Percentiles rank a stretch among this genome's conserved stretches.
Evolutionary conservation across 768 basidiomycete genomes (phyloP).

Genomic region (Piloderma croceum): DNA sequence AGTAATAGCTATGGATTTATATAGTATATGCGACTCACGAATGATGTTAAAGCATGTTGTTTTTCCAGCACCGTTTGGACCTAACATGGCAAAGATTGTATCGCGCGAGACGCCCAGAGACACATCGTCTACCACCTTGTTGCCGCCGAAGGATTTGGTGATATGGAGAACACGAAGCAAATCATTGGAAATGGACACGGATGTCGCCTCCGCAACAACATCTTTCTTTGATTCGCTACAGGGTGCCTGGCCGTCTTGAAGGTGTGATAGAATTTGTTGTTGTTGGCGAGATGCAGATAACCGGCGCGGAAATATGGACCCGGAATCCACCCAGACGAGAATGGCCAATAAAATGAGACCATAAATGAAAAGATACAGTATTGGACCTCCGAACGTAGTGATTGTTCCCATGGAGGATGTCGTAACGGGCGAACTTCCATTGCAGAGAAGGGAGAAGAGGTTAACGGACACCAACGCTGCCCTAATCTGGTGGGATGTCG

Average conservation of each 20-base stretch:
- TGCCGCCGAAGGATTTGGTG: slow-evolving; percentile 52
- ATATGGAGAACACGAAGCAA: slow-evolving; percentile 58
- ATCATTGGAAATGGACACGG: slow-evolving; percentile 45
- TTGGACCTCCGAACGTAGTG: slow-evolving; percentile 65
- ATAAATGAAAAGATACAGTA: slow-evolving; percentile 63
- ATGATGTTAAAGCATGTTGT: slow-evolving; percentile 81
- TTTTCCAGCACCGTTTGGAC: slow-evolving; percentile 82
- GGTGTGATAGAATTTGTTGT: slow-evolving; percentile 1
- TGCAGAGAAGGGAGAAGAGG: slow-evolving; percentile 67
- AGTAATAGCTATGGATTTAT: not conserved
- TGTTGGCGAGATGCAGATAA: slow-evolving; percentile 21
- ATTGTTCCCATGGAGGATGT: slow-evolving; percentile 47
- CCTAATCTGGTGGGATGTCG: slow-evolving; percentile 41
- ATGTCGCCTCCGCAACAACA: slow-evolving; percentile 48
- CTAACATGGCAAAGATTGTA: slow-evolving; percentile 67
- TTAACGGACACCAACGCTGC: slow-evolving; percentile 74
- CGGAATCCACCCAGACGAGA: slow-evolving; percentile 70
- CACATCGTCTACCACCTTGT: slow-evolving; percentile 67
- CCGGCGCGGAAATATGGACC: slow-evolving; percentile 43
- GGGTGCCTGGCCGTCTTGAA: slow-evolving; percentile 11
- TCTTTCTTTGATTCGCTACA: slow-evolving; percentile 35
- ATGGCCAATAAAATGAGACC: slow-evolving; percentile 52
- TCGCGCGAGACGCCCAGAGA: slow-evolving; percentile 59
- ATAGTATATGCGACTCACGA: slow-evolving; percentile 38
- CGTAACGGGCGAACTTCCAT: slow-evolving; percentile 44